Conservation (phyloP, 202 grass and related monocot species). For the Setaria viridis region DNA sequence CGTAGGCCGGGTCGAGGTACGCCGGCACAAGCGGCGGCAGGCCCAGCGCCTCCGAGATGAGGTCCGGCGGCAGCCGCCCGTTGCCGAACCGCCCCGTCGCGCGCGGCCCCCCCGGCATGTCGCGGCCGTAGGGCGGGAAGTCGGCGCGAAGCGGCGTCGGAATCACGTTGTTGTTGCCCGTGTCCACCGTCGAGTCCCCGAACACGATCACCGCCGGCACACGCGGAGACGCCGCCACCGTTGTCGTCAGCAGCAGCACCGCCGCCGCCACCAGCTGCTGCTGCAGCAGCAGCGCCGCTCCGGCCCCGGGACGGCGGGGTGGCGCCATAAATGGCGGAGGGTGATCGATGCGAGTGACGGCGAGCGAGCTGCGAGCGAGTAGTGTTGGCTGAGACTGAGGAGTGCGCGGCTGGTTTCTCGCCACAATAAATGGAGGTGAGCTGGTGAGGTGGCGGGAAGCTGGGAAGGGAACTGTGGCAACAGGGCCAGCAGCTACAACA, state of each 20-base stretch:
- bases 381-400: too few species aligned
- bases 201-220: neutral
- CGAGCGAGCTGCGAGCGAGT: neutral
- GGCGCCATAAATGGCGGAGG: neutral
- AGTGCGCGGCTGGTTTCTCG: neutral
- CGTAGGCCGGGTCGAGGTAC: conserved; percentile 75
- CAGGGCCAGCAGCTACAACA: neutral
- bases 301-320: neutral
- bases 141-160: neutral
- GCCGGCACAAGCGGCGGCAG: conserved; percentile 76
- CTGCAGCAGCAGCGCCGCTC: neutral
- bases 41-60: conserved; percentile 80
- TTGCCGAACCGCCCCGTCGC: conserved; percentile 73
- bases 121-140: neutral
- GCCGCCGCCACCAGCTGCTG: neutral
- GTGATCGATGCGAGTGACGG: neutral
- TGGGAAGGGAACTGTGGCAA: neutral
- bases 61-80: conserved; percentile 67
- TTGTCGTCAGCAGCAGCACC: too few species aligned
- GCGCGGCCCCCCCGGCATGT: neutral
- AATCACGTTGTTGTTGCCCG: neutral
- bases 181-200: conserved; percentile 4
- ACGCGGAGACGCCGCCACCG: neutral
- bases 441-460: neutral
- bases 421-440: conserved; percentile 26